A percentile compares a stretch with the other conserved stretches of the same genome.
phyloP scores from a whole-genome alignment of 371 early-diverging fungal genomes.

The Syncephalastrum monosporum region DNA sequence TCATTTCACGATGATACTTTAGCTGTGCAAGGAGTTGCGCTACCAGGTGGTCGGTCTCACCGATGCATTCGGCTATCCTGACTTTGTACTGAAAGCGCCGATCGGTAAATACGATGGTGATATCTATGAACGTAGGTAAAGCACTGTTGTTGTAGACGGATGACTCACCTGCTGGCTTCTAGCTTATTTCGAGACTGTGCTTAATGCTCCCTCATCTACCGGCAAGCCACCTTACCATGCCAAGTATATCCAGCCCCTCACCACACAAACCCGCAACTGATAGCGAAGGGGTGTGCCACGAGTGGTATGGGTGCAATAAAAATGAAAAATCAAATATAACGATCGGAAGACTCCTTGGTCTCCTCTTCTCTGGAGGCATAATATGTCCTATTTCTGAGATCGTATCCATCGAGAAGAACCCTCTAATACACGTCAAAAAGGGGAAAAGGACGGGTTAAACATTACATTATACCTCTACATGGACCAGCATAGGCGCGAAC shows the following conservation, averaged over 20 bases:
- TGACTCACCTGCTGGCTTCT: slow-evolving; percentile 1
- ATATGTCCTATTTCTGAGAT: no score
- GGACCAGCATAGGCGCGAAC: no score
- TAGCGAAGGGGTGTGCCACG: background rate
- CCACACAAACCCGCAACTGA: background rate
- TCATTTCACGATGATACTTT: no score
- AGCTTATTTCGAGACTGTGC: slow-evolving; percentile 46
- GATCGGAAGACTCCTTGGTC: no score
- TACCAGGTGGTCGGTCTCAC: slow-evolving; percentile 59
- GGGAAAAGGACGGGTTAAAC: no score
- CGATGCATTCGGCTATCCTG: slow-evolving; percentile 64
- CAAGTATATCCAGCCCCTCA: slow-evolving; percentile 44
- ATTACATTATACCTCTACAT: no score
- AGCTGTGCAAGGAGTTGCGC: slow-evolving; percentile 51
- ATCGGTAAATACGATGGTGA: slow-evolving; percentile 67
- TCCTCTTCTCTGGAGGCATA: no score
- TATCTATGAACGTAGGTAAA: slow-evolving; percentile 48
- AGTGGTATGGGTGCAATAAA: no score
- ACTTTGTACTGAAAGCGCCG: slow-evolving; percentile 66
- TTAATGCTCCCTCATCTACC: slow-evolving; percentile 30
- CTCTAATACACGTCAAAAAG: no score
- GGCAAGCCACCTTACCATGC: slow-evolving; percentile 37
- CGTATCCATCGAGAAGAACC: no score
- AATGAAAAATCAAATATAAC: no score
- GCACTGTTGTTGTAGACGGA: background rate